Base-by-base conservation (phyloP, 1,284 basidiomycete genomes). In the Pseudozyma sp. region DNA sequence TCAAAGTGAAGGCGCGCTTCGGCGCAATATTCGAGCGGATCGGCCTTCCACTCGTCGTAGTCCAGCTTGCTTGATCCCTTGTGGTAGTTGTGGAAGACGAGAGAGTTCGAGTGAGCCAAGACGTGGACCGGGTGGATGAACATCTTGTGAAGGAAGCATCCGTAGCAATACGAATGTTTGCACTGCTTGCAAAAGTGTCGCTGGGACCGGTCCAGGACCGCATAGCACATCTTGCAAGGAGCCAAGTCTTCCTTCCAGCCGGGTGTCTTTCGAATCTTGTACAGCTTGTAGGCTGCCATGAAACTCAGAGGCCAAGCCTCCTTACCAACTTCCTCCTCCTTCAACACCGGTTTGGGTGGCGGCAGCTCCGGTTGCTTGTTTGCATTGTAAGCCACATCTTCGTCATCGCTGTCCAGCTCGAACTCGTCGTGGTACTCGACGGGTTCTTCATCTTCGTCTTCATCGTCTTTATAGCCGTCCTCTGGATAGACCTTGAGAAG, bases 111-210 rank as follows among this genome's bases (percentile, higher is more conserved):
- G 42, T 71, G 69, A 1, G 73, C 73, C 53, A 76, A 52, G 34
- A 55, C 59, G 21, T 76, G 69, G 19, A 64, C 73, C 0, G 73
- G 73, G 61, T 71, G 69, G 54, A 76, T 76, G 55, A 62, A 65
- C 19, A 55, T 4, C 56, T 43, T 58, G 53, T 66, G 69, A 12
- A 76, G 50, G 5, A 76, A 52, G 40, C 73, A 76, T 50, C 61
- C 73, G 14, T 59, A 62, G 64, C 73, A 76, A 56, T 59, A 76
- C 45, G 69, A 69, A 43, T 60, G 55, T 8, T 59, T 45, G 50
- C 73, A 76, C 10, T 65, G 73, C 40, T 64, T 58, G 59, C 73
- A 76, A 31, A 59, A 55, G 55, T 69, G 61, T 11, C 73, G 55
- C 45, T 64, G 65, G 14, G 73, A 52, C 34, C 55, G 5, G 48